Evolutionary conservation across 495 filamentous ascomycete genomes (phyloP).

Genomic region (Penicillium ochrochloron): DNA sequence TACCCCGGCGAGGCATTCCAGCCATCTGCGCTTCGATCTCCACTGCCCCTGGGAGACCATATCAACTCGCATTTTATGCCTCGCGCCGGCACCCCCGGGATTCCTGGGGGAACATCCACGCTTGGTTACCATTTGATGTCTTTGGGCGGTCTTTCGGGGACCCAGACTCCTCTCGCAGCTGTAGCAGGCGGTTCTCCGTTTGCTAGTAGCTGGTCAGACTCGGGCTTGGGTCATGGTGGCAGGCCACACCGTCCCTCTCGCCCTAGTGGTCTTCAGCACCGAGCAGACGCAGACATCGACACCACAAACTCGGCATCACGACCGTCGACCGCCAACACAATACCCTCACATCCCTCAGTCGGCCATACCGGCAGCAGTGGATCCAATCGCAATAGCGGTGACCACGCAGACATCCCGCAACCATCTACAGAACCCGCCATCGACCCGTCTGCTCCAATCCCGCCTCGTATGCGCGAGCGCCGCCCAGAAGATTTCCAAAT

Average conservation of each 20-base stretch:
- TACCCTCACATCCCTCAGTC: conserved; percentile 38
- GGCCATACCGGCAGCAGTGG: conserved; percentile 36
- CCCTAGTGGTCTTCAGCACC: conserved; percentile 21
- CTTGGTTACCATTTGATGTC: conserved; percentile 87
- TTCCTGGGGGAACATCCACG: conserved; percentile 85
- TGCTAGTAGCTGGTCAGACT: conserved; percentile 55
- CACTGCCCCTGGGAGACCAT: conserved; percentile 53
- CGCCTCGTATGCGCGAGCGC: conserved; percentile 46
- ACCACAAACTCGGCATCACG: conserved; percentile 44
- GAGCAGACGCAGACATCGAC: conserved; percentile 39
- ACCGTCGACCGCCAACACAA: conserved; percentile 50
- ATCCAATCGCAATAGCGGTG: conserved; percentile 30
- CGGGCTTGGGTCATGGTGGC: conserved; percentile 29
- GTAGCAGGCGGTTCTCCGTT: conserved; percentile 73
- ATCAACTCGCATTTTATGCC: conserved; percentile 65
- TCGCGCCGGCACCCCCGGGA: conserved; percentile 72
- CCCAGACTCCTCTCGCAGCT: conserved; percentile 83
- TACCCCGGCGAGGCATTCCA: conserved; percentile 37
- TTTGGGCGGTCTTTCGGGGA: conserved; percentile 73
- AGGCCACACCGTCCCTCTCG: conserved; percentile 21
- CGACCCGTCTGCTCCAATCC: conserved; percentile 39
- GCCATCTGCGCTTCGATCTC: conserved; percentile 46
- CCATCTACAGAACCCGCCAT: conserved; percentile 34
- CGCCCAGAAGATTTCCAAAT: conserved; percentile 76
- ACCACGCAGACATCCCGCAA: conserved; percentile 27